These are phyloP conservation scores for Viola pubescens DNA, from an alignment of 441 rosid genomes.

Conservation along the genomic window DNA sequence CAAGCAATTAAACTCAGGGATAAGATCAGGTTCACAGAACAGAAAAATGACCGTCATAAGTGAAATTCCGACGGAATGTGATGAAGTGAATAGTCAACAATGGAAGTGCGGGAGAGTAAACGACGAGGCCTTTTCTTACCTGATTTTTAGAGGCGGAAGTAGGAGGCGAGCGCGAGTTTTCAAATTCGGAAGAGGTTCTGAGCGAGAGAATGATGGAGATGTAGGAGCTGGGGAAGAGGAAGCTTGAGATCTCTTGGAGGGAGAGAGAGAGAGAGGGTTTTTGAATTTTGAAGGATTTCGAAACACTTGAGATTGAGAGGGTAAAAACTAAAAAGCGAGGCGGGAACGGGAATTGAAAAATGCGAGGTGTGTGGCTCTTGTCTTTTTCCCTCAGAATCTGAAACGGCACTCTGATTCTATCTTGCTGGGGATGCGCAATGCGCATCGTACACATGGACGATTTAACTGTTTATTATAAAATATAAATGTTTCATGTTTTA, in stretches of 20 bases:
- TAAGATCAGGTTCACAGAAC: too few species aligned
- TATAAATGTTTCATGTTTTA: too few species aligned
- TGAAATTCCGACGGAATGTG: too few species aligned
- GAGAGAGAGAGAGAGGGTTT: not conserved
- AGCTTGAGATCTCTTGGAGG: not conserved
- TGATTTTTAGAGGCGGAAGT: slow-evolving; percentile 1
- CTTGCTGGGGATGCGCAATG: slow-evolving; percentile 7
- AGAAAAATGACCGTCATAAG: too few species aligned
- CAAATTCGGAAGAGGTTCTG: not conserved
- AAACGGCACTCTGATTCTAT: slow-evolving; percentile 10
- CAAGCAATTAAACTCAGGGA: too few species aligned
- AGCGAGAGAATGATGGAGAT: not conserved
- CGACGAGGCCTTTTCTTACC: slow-evolving; percentile 7
- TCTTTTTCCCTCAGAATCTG: not conserved
- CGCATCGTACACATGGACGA: slow-evolving; percentile 7
- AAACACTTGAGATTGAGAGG: not conserved
- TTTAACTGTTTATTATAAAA: too few species aligned
- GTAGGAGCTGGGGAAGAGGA: not conserved
- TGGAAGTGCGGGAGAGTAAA: too few species aligned
- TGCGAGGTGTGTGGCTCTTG: too few species aligned
- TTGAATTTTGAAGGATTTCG: slow-evolving; percentile 1
- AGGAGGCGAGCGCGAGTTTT: slow-evolving; percentile 4
- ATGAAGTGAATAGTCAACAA: too few species aligned
- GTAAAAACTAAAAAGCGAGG: slow-evolving; percentile 3
- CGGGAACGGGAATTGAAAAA: slow-evolving; percentile 24